A percentile compares a stretch with the other conserved stretches of the same genome.
These are phyloP conservation scores for Microcyclosporella mali DNA, from an alignment of 2,329 filamentous ascomycete species.

Conservation along the genomic window DNA sequence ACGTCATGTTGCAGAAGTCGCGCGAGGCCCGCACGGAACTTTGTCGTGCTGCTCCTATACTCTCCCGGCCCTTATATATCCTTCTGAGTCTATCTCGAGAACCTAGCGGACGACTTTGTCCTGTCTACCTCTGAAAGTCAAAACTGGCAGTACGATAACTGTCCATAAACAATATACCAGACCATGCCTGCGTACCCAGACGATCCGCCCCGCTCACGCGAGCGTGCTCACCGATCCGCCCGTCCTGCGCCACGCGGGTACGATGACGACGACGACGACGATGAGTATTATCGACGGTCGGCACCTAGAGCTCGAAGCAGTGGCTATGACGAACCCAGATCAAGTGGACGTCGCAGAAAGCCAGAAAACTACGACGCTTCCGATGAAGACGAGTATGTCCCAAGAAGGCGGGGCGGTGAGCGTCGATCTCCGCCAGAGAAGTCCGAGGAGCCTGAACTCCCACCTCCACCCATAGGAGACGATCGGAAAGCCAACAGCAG, in stretches of 20 bases:
- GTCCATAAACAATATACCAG: not conserved
- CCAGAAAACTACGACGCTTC: conserved; percentile 25
- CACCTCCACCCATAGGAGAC: conserved; percentile 20
- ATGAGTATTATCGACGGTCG: conserved; percentile 14
- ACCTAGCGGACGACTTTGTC: no score
- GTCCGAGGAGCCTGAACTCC: conserved; percentile 14
- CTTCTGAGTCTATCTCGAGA: not conserved
- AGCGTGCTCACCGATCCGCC: conserved; percentile 13
- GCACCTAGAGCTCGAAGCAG: conserved; percentile 11
- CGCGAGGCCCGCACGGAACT: no score
- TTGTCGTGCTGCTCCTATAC: no score
- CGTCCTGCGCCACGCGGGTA: conserved; percentile 12
- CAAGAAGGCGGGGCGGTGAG: conserved; percentile 12
- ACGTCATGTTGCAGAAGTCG: no score
- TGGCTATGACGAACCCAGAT: conserved; percentile 11
- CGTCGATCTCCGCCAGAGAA: conserved; percentile 8
- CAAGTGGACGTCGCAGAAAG: conserved; percentile 10
- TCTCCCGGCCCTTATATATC: not conserved
- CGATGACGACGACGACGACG: conserved; percentile 17
- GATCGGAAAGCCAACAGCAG: conserved; percentile 11
- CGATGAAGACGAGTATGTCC: conserved; percentile 23
- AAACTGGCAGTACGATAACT: not conserved
- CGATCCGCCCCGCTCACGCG: conserved; percentile 9
- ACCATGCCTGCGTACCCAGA: conserved; percentile 19
- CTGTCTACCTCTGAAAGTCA: not conserved